Evolutionary conservation across 768 basidiomycete species (phyloP).

Genomic region (Lyophyllum decastes): DNA sequence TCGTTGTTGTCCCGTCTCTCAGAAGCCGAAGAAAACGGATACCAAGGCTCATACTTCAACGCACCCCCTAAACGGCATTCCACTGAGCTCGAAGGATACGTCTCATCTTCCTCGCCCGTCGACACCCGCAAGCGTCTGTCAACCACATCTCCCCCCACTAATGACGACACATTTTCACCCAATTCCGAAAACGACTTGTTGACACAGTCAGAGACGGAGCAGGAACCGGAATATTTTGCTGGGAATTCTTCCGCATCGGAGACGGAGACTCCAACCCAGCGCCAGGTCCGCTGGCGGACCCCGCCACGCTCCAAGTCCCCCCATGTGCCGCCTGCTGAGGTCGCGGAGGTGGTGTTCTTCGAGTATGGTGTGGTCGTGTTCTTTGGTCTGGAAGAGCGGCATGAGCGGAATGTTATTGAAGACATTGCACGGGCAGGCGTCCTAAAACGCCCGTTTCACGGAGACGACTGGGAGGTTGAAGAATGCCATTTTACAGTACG

Average conservation of each 20-base stretch:
- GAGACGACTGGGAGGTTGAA: conserved; percentile 89
- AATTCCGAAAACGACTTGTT: conserved; percentile 5
- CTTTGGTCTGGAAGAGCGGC: conserved; percentile 78
- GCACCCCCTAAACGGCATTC: conserved; percentile 32
- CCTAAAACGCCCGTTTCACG: conserved; percentile 57
- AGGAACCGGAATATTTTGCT: conserved; percentile 8
- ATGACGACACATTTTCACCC: no score
- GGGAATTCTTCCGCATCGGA: conserved; percentile 7
- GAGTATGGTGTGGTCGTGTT: conserved; percentile 92
- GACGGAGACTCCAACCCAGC: conserved; percentile 2
- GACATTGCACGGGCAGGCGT: conserved; percentile 76
- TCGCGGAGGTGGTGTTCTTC: conserved; percentile 80
- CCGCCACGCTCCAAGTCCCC: conserved; percentile 16
- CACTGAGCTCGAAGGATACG: conserved; percentile 59
- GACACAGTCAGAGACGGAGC: conserved; percentile 12
- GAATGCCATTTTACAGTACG: conserved; percentile 86
- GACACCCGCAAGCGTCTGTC: conserved; percentile 28
- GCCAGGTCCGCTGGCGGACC: conserved; percentile 4
- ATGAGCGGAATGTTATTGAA: conserved; percentile 84
- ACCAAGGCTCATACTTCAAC: conserved; percentile 83
- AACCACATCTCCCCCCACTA: conserved; percentile 4
- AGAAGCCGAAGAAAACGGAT: conserved; percentile 88
- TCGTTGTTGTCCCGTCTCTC: conserved; percentile 71
- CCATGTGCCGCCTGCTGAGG: conserved; percentile 39
- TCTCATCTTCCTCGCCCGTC: conserved; percentile 50